A percentile compares a stretch with the other conserved stretches of the same genome.
These are phyloP conservation scores for Polyporus arcularius DNA, from an alignment of 768 basidiomycete genomes.

Conservation along the genomic window DNA sequence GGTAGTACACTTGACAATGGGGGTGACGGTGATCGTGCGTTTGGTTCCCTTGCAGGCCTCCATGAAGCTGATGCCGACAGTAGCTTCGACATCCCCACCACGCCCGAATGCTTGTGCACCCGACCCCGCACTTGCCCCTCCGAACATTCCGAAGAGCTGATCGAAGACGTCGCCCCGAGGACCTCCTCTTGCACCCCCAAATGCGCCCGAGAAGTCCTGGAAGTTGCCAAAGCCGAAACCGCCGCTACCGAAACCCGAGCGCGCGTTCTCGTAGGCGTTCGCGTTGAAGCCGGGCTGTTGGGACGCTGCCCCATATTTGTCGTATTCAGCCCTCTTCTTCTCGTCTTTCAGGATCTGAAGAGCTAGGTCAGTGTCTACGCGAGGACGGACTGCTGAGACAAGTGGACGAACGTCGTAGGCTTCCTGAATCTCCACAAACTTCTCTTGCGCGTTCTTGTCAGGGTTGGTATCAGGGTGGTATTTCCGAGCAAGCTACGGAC, in stretches of 20 bases:
- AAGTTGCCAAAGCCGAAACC: conserved; percentile 73
- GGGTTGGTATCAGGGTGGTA: conserved; percentile 98
- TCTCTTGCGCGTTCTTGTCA: conserved; percentile 85
- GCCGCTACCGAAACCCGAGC: conserved; percentile 50
- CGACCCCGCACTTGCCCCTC: conserved; percentile 38
- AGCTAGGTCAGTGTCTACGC: neutral
- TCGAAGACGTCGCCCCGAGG: conserved; percentile 74
- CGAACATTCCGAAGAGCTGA: conserved; percentile 71
- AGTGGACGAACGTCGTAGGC: conserved; percentile 84
- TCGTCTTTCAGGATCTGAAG: conserved; percentile 88
- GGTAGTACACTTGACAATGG: conserved; percentile 79
- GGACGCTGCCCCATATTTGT: conserved; percentile 90
- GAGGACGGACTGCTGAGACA: conserved; percentile 3
- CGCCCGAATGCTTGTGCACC: conserved; percentile 44
- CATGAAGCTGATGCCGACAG: conserved; percentile 78
- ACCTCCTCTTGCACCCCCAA: conserved; percentile 40
- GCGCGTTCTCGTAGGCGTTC: conserved; percentile 61
- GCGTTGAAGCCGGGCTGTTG: conserved; percentile 95
- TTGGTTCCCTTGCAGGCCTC: conserved; percentile 92
- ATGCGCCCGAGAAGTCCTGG: conserved; percentile 64
- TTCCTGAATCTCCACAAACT: conserved; percentile 94
- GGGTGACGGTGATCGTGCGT: conserved; percentile 73
- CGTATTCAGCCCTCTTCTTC: conserved; percentile 87
- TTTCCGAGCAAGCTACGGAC: conserved; percentile 88
- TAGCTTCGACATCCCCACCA: conserved; percentile 83